Percentiles rank a stretch among this genome's conserved stretches.
Evolutionary conservation across 192 early-diverging fungal genomes (phyloP).

Genomic region (Rhizophlyctis rosea): DNA sequence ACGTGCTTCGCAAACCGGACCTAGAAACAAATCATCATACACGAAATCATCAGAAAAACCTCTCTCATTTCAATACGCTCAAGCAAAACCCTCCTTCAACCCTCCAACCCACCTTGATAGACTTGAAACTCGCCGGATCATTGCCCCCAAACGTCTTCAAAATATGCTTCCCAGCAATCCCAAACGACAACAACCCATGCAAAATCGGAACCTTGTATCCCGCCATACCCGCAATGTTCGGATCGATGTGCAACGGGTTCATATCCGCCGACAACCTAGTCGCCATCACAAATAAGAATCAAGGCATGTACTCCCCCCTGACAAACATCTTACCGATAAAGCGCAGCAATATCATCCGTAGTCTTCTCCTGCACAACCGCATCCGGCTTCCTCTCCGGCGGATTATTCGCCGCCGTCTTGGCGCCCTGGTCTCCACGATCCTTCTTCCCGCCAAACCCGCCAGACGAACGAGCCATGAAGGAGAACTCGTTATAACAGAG

Average conservation of each 20-base stretch:
- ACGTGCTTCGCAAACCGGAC: constrained; percentile 81
- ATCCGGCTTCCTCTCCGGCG: constrained; percentile 85
- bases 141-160: constrained; percentile 71
- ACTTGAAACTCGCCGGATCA: constrained; percentile 68
- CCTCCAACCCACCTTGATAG: constrained; percentile 72
- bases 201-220: constrained; percentile 97
- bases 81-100: no score
- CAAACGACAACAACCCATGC: constrained; percentile 93
- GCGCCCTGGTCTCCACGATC: constrained; percentile 77
- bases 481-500: constrained; percentile 87
- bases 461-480: constrained; percentile 89
- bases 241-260: constrained; percentile 98
- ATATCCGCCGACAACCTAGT: constrained; percentile 91
- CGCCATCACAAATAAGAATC: no score
- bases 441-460: constrained; percentile 71
- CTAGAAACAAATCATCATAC: neutral
- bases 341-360: constrained; percentile 82
- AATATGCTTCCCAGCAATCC: constrained; percentile 88
- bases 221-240: constrained; percentile 86
- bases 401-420: constrained; percentile 73
- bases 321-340: no score
- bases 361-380: constrained; percentile 82
- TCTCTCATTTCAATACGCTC: no score
- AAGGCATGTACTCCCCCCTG: no score
- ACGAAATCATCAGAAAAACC: constrained; percentile 26